phyloP scores from a whole-genome alignment of 257 asterid species.

The Primulina eburnea region DNA sequence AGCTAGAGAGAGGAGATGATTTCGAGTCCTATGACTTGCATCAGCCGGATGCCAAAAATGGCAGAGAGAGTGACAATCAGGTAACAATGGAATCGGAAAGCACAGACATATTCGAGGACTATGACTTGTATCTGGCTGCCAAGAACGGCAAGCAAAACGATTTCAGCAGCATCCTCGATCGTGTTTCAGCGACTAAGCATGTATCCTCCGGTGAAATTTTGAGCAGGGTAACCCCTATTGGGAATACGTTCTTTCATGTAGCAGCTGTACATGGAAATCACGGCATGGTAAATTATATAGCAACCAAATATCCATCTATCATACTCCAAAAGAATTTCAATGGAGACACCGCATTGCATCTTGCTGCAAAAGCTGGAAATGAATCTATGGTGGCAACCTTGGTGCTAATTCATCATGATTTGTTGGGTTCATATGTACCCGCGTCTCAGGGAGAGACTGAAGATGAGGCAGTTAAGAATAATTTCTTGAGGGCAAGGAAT shows the following conservation, averaged over 20 bases:
- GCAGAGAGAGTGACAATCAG: not conserved
- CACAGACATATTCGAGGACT: constrained; percentile 8
- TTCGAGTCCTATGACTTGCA: no score
- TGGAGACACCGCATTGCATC: constrained; percentile 41
- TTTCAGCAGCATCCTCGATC: not conserved
- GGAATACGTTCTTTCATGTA: constrained; percentile 24
- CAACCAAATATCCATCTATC: constrained; percentile 3
- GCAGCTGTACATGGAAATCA: constrained; percentile 24
- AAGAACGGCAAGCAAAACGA: constrained; percentile 15
- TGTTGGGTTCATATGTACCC: not conserved
- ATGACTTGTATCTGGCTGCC: constrained; percentile 24
- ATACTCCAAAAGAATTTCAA: constrained; percentile 23
- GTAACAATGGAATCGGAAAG: not conserved
- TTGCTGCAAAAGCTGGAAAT: constrained; percentile 41
- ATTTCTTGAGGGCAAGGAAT: constrained; percentile 13
- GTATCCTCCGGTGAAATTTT: not conserved
- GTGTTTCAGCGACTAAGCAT: constrained; percentile 4
- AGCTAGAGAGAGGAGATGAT: not conserved
- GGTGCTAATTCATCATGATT: not conserved
- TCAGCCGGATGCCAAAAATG: not conserved
- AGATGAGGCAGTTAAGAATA: not conserved
- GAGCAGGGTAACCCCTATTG: constrained; percentile 20
- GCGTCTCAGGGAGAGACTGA: not conserved
- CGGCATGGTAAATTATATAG: not conserved
- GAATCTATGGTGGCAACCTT: constrained; percentile 14